Evolutionary conservation across 306 rosid species (phyloP).

Genomic region (Pueraria montana): DNA sequence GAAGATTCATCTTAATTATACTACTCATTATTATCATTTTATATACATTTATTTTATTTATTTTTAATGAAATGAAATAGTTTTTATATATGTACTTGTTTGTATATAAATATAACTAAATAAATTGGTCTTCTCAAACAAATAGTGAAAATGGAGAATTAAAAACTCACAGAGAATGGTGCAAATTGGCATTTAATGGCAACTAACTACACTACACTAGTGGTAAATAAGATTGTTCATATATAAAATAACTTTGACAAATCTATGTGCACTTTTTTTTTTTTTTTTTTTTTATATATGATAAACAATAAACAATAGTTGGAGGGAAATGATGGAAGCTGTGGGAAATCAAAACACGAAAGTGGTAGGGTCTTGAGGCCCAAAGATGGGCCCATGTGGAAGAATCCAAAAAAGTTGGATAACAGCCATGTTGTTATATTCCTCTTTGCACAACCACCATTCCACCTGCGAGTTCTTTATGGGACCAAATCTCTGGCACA

Average conservation of each 20-base stretch:
- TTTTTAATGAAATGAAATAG: conserved; percentile 2
- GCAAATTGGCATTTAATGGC: conserved; percentile 12
- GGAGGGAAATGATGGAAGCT: too few species aligned
- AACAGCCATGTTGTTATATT: conserved; percentile 78
- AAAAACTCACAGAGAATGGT: background rate
- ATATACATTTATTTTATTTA: background rate
- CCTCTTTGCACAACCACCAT: conserved; percentile 66
- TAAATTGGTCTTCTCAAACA: background rate
- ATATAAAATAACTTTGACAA: background rate
- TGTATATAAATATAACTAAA: background rate
- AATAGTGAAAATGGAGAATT: conserved; percentile 6
- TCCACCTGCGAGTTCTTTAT: conserved; percentile 77
- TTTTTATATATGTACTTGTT: background rate
- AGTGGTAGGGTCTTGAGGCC: conserved; percentile 44
- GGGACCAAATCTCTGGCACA: conserved; percentile 73
- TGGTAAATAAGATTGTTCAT: background rate
- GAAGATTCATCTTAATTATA: background rate
- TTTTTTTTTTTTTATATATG: too few species aligned
- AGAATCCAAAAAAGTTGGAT: conserved; percentile 71
- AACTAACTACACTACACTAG: background rate
- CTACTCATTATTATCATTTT: background rate
- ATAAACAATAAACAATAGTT: too few species aligned
- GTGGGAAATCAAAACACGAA: background rate
- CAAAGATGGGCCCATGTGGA: conserved; percentile 52
- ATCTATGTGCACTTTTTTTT: too few species aligned